Conservation (phyloP, 2,329 filamentous ascomycete species). For the Diaporthe nobilis region DNA sequence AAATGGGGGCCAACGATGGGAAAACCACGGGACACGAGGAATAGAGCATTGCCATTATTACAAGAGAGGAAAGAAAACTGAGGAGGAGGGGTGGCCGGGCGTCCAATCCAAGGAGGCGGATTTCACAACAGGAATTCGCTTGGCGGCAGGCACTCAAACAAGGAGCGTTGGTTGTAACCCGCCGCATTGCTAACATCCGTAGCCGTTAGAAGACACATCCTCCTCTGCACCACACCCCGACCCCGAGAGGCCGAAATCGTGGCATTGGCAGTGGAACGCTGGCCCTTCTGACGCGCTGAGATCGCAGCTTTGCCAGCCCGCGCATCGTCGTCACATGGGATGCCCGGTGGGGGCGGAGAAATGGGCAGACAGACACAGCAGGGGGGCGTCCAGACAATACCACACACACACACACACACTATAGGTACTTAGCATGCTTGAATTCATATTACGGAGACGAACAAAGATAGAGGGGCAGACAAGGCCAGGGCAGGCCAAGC, state of each 20-base stretch:
- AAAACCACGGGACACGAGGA: background rate
- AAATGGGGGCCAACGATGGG: background rate
- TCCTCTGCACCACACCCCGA: background rate
- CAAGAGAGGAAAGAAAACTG: background rate
- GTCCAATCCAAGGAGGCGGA: conserved; percentile 23
- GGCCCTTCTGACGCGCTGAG: conserved; percentile 28
- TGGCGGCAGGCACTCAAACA: conserved; percentile 30
- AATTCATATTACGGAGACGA: background rate
- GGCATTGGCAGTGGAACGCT: conserved; percentile 24
- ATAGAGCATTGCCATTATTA: background rate
- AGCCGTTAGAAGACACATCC: background rate
- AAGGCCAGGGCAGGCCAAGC: background rate
- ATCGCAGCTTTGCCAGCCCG: conserved; percentile 4
- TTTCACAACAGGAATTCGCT: conserved; percentile 17
- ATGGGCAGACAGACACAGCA: conserved; percentile 2
- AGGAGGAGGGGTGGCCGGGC: background rate
- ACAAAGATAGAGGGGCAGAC: background rate
- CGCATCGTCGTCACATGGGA: background rate
- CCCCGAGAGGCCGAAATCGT: conserved; percentile 21
- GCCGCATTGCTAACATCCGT: background rate
- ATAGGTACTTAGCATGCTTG: too few relatives aligned
- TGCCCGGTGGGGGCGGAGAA: conserved; percentile 22
- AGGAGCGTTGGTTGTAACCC: background rate
- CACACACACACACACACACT: background rate
- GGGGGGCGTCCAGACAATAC: background rate